A percentile compares a stretch with the other conserved stretches of the same genome.
phyloP scores from a whole-genome alignment of 352 stramenopile genomes.

The Globisporangium nodosum region DNA sequence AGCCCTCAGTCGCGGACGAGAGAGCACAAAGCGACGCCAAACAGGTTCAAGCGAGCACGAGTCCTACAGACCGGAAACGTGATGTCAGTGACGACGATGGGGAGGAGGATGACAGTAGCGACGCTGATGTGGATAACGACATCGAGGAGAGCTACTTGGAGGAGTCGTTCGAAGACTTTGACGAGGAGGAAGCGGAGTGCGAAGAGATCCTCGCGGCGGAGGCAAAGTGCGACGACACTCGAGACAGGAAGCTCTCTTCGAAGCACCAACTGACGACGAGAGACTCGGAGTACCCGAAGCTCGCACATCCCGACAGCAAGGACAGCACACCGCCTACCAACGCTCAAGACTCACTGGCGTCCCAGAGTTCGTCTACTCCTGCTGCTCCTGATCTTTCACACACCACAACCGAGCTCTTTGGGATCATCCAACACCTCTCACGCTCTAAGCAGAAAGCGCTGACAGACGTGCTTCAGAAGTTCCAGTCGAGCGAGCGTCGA shows the following conservation, averaged over 20 bases:
- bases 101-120: slow-evolving; percentile 4
- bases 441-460: slow-evolving; percentile 59
- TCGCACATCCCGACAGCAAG: neutral
- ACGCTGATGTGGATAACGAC: slow-evolving; percentile 8
- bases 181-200: slow-evolving; percentile 27
- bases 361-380: too few relatives aligned
- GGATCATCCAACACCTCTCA: slow-evolving; percentile 65
- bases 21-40: slow-evolving; percentile 10
- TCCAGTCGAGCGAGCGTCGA: slow-evolving; percentile 45
- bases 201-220: slow-evolving; percentile 8
- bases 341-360: too few relatives aligned
- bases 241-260: neutral
- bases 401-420: slow-evolving; percentile 58
- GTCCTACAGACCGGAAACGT: neutral
- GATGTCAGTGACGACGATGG: slow-evolving; percentile 14
- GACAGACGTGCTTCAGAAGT: slow-evolving; percentile 55
- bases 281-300: neutral
- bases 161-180: slow-evolving; percentile 83
- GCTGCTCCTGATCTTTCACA: slow-evolving; percentile 21
- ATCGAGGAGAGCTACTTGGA: slow-evolving; percentile 69
- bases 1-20: slow-evolving; percentile 1
- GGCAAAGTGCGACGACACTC: neutral
- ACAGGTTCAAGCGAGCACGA: neutral
- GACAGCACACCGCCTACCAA: neutral
- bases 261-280: neutral